Conservation (phyloP, 148 eudicot genomes). For the Fallopia convolvulus region DNA sequence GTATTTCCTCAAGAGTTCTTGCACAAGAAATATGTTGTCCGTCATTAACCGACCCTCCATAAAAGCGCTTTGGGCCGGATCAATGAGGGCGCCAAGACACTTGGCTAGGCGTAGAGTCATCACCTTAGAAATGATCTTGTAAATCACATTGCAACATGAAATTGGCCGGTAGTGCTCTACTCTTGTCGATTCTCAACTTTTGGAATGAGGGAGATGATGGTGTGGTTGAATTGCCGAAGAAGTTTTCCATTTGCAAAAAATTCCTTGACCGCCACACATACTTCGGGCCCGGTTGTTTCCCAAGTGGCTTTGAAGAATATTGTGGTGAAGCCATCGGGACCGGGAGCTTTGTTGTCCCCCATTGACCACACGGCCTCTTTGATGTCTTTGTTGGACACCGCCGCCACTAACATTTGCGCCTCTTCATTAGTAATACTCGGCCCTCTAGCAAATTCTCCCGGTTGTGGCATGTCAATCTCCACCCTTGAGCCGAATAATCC, state of each 20-base stretch:
- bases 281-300: not conserved
- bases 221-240: not conserved
- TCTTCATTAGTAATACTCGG: too few species aligned
- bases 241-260: too few species aligned
- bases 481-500: too few species aligned
- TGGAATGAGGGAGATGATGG: not conserved
- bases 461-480: too few species aligned
- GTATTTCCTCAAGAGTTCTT: not conserved
- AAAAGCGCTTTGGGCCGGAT: too few species aligned
- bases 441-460: too few species aligned
- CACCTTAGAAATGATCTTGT: not conserved
- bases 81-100: not conserved
- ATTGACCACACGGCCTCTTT: not conserved
- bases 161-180: not conserved
- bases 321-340: not conserved
- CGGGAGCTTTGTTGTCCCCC: not conserved
- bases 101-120: not conserved
- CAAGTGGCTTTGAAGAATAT: not conserved
- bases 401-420: too few species aligned
- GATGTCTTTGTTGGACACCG: not conserved
- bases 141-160: not conserved
- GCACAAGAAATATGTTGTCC: not conserved
- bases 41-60: too few species aligned
- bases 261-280: not conserved
- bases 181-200: not conserved